Conservation (phyloP, 139 green algal species). For the Chlamydomonas incerta region DNA sequence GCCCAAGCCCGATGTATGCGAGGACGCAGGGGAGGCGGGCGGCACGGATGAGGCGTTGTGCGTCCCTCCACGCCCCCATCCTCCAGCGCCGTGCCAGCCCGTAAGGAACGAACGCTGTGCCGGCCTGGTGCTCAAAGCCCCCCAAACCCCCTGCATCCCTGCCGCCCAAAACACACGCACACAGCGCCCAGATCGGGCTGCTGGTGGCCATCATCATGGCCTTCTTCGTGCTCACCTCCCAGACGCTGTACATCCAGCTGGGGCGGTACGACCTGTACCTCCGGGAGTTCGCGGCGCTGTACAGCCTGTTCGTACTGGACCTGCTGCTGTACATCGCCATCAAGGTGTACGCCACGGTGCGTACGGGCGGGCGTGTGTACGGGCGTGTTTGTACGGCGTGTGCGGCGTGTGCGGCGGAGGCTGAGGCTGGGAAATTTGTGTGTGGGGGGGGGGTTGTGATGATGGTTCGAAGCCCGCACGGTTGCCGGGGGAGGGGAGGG, state of each 20-base stretch:
- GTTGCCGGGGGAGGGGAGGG: too few species aligned
- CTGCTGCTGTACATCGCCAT: slow-evolving; percentile 30
- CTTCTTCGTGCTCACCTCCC: slow-evolving; percentile 54
- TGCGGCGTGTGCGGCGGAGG: too few species aligned
- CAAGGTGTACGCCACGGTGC: slow-evolving; percentile 26
- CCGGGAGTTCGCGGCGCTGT: slow-evolving; percentile 36
- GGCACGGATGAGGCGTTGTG: too few species aligned
- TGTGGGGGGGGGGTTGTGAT: too few species aligned
- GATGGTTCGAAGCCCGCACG: too few species aligned
- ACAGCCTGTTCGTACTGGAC: slow-evolving; percentile 22
- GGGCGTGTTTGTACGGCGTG: too few species aligned
- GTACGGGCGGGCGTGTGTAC: background rate
- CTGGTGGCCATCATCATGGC: slow-evolving; percentile 39
- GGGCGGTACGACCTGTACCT: slow-evolving; percentile 52
- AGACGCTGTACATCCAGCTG: slow-evolving; percentile 40
- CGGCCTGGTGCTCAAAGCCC: background rate
- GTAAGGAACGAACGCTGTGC: background rate
- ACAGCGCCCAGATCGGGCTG: slow-evolving; percentile 43
- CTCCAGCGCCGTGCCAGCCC: too few species aligned
- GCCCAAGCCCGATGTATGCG: too few species aligned
- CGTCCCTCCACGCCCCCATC: too few species aligned
- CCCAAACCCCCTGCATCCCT: background rate
- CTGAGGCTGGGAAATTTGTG: too few species aligned
- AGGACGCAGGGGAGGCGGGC: too few species aligned
- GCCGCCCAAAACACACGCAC: background rate